Evolutionary conservation across 2,329 filamentous ascomycete genomes (phyloP).

Genomic region (Mycosphaerelloides madeirae): DNA sequence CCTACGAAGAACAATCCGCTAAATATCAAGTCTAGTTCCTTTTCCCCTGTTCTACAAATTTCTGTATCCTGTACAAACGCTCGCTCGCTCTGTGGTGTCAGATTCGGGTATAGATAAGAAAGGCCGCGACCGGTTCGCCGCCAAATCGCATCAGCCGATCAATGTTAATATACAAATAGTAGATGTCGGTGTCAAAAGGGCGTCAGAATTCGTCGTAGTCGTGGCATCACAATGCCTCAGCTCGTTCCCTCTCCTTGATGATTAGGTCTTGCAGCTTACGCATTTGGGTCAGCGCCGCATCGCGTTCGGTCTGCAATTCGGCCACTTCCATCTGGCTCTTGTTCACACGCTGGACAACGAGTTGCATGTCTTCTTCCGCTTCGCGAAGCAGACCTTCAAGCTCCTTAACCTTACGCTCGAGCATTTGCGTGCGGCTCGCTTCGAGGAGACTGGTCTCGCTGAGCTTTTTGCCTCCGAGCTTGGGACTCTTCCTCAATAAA

Average conservation of each 20-base stretch:
- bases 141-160: no score
- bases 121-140: no score
- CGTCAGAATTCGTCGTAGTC: background rate
- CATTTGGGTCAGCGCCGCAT: constrained; percentile 69
- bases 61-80: no score
- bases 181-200: background rate
- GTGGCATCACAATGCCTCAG: constrained; percentile 40
- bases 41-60: no score
- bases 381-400: constrained; percentile 75
- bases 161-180: no score
- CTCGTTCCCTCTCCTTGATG: constrained; percentile 57
- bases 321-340: constrained; percentile 77
- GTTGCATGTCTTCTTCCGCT: constrained; percentile 76
- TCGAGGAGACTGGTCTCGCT: constrained; percentile 52
- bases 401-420: constrained; percentile 75
- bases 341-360: constrained; percentile 78
- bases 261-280: constrained; percentile 64
- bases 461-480: constrained; percentile 56
- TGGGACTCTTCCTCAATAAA: constrained; percentile 45
- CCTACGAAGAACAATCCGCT: no score
- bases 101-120: no score
- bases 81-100: no score
- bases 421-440: constrained; percentile 65
- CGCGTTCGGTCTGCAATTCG: constrained; percentile 68
- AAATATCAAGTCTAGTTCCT: no score